Evolutionary conservation across 305 asterid genomes (phyloP).

Genomic region (Rubia tinctorum): DNA sequence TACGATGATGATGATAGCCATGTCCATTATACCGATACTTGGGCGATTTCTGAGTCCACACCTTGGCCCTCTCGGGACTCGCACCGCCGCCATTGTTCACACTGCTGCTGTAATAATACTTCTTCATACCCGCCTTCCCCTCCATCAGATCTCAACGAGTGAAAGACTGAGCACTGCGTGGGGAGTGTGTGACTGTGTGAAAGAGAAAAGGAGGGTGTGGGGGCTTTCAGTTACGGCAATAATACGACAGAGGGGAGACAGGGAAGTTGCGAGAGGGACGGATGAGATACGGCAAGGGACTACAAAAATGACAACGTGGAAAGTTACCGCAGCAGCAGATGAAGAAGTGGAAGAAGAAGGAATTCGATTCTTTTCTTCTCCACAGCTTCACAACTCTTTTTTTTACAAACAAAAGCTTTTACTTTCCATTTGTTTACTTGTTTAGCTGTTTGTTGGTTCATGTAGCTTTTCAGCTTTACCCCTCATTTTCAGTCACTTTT

Average conservation of each 20-base stretch:
- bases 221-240: background rate
- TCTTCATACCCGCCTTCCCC: slow-evolving; percentile 46
- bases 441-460: background rate
- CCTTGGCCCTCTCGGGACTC: slow-evolving; percentile 27
- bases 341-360: background rate
- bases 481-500: background rate
- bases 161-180: background rate
- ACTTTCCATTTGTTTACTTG: background rate
- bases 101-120: slow-evolving; percentile 32
- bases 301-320: background rate
- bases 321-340: slow-evolving; percentile 1
- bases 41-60: slow-evolving; percentile 28
- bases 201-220: background rate
- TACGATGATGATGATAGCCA: slow-evolving; percentile 2
- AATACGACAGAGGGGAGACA: slow-evolving; percentile 4
- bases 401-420: background rate
- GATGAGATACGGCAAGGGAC: slow-evolving; percentile 18
- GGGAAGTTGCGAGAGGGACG: slow-evolving; percentile 4
- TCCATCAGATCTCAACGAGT: slow-evolving; percentile 38
- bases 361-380: background rate
- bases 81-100: slow-evolving; percentile 29
- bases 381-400: background rate
- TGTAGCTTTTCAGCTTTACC: background rate
- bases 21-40: slow-evolving; percentile 24
- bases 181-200: slow-evolving; percentile 1